Percentiles rank a stretch among this genome's conserved stretches.
phyloP scores from a whole-genome alignment of 805 yeast genomes.

The Nakazawaea populi region DNA sequence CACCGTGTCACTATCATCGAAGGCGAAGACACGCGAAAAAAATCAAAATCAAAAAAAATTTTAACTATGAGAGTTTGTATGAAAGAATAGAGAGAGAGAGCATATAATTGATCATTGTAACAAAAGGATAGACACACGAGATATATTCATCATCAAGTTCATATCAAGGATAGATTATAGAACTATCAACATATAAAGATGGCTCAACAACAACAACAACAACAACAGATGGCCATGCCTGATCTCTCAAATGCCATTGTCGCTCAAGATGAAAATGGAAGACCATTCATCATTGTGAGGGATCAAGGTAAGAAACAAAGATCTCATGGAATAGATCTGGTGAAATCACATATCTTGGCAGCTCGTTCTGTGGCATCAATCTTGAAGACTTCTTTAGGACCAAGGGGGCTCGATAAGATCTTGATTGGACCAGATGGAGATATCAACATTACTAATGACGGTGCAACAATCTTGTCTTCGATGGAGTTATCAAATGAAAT shows the following conservation, averaged over 20 bases:
- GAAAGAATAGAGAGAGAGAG: no score
- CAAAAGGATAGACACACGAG: no score
- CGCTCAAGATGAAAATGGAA: conserved; percentile 99
- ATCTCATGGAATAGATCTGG: conserved; percentile 75
- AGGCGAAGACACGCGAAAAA: no score
- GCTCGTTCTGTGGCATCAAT: conserved; percentile 93
- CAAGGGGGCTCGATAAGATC: conserved; percentile 97
- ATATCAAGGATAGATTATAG: no score
- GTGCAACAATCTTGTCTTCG: conserved; percentile 92
- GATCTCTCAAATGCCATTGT: conserved; percentile 97
- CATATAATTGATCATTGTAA: no score
- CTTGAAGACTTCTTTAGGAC: conserved; percentile 90
- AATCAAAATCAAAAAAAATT: no score
- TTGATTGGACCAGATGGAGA: conserved; percentile 95
- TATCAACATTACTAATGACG: conserved; percentile 96
- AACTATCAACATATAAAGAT: not conserved
- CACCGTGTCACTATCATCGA: no score
- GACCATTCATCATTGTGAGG: conserved; percentile 96
- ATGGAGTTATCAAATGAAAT: conserved; percentile 96
- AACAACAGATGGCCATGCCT: conserved; percentile 52
- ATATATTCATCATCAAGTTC: no score
- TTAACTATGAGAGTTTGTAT: no score
- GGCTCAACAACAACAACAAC: conserved; percentile 11
- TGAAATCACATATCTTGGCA: conserved; percentile 84
- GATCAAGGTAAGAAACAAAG: conserved; percentile 54